Evolutionary conservation across 371 early-diverging fungal genomes (phyloP).

Genomic region (Chytridium lagenaria): DNA sequence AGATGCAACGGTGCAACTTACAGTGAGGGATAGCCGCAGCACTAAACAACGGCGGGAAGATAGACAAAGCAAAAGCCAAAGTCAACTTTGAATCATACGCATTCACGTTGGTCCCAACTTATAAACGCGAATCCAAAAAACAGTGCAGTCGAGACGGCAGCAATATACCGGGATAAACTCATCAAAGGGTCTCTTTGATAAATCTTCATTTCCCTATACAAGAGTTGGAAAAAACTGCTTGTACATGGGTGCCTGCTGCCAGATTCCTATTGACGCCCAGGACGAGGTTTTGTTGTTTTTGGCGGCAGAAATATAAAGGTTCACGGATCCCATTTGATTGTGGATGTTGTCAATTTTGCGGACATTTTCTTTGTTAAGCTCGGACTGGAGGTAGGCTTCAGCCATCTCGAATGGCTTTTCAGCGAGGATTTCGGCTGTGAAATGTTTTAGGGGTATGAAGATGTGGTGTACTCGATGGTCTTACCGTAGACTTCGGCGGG

Average conservation of each 20-base stretch:
- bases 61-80: conserved; percentile 6
- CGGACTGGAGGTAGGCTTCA: conserved; percentile 15
- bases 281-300: background rate
- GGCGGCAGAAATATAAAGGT: conserved; percentile 12
- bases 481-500: conserved; percentile 23
- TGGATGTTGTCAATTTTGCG: conserved; percentile 18
- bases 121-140: conserved; percentile 21
- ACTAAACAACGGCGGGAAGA: conserved; percentile 10
- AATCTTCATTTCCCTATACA: background rate
- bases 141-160: conserved; percentile 8
- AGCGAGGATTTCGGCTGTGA: conserved; percentile 21
- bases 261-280: conserved; percentile 3
- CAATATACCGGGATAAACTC: conserved; percentile 18
- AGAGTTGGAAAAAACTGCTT: conserved; percentile 3
- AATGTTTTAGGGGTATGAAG: background rate
- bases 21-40: conserved; percentile 21
- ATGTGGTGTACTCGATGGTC: background rate
- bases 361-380: conserved; percentile 15
- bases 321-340: conserved; percentile 21
- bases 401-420: conserved; percentile 12
- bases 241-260: conserved; percentile 16
- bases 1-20: background rate
- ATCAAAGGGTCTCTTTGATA: conserved; percentile 16
- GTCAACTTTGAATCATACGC: conserved; percentile 3
- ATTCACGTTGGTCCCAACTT: background rate